Conservation (phyloP, 768 basidiomycete genomes). For the Trametes cingulata region DNA sequence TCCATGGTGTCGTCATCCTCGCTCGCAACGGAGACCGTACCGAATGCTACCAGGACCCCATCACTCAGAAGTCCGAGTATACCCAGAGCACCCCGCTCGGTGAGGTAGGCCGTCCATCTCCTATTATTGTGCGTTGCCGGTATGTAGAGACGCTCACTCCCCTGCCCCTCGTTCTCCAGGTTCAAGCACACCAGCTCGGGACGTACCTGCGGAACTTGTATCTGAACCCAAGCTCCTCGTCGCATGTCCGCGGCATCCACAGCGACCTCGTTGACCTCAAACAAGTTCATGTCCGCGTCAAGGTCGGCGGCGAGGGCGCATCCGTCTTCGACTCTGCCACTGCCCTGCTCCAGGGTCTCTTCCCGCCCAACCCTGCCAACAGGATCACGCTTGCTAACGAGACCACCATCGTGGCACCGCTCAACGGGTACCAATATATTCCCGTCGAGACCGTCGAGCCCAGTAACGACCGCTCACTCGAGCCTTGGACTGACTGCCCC, state of each 20-base stretch:
- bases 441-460: constrained; percentile 92
- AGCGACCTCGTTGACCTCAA: constrained; percentile 70
- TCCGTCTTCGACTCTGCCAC: constrained; percentile 86
- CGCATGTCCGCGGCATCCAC: constrained; percentile 66
- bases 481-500: constrained; percentile 73
- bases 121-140: too few species aligned
- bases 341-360: constrained; percentile 82
- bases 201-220: constrained; percentile 62
- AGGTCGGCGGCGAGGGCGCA: constrained; percentile 82
- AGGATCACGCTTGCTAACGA: constrained; percentile 80
- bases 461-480: constrained; percentile 77
- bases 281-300: constrained; percentile 75
- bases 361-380: constrained; percentile 76
- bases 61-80: constrained; percentile 59
- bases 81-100: constrained; percentile 77
- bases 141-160: neutral
- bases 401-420: constrained; percentile 66
- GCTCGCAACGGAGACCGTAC: constrained; percentile 78
- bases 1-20: constrained; percentile 76
- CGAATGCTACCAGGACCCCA: constrained; percentile 71
- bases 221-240: constrained; percentile 63
- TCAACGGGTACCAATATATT: constrained; percentile 79
- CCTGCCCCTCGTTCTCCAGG: constrained; percentile 38
- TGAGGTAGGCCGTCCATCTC: constrained; percentile 46
- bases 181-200: constrained; percentile 69